Evolutionary conservation across 257 asterid species (phyloP).

Genomic region (Prunella vulgaris): DNA sequence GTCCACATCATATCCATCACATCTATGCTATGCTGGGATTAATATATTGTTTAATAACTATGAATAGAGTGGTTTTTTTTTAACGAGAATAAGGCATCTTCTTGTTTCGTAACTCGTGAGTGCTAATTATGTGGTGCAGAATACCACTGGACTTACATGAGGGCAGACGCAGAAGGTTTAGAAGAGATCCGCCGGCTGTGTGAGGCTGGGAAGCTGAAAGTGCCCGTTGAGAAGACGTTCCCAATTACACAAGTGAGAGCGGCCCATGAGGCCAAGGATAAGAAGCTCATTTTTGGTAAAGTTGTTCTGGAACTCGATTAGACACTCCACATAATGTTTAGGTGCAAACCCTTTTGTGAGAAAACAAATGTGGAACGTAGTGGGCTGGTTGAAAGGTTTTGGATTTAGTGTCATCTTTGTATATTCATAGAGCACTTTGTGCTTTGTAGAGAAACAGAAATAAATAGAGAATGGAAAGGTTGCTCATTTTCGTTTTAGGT

Average conservation of each 20-base stretch:
- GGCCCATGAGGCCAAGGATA: neutral
- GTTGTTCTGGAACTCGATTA: neutral
- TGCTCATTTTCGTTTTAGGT: too few species aligned
- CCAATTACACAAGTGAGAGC: neutral
- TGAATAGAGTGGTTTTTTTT: neutral
- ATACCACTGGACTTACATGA: constrained; percentile 92
- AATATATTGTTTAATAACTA: neutral
- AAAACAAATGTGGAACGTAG: too few species aligned
- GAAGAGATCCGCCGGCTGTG: constrained; percentile 67
- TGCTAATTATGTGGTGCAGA: constrained; percentile 38
- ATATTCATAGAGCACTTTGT: neutral
- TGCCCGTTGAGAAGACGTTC: constrained; percentile 72
- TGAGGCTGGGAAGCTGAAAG: constrained; percentile 62
- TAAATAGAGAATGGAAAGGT: too few species aligned
- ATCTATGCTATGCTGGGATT: neutral
- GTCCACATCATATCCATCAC: neutral
- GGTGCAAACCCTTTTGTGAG: neutral
- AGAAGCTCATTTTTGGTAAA: neutral
- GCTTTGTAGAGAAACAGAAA: neutral
- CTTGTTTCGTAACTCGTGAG: neutral
- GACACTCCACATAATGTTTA: neutral
- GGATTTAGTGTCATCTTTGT: neutral
- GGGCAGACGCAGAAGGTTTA: constrained; percentile 87
- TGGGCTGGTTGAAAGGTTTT: too few species aligned
- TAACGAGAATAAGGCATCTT: neutral